These are phyloP conservation scores for Trichoderma hamatum DNA, from an alignment of 2,329 filamentous ascomycete species.

Conservation along the genomic window DNA sequence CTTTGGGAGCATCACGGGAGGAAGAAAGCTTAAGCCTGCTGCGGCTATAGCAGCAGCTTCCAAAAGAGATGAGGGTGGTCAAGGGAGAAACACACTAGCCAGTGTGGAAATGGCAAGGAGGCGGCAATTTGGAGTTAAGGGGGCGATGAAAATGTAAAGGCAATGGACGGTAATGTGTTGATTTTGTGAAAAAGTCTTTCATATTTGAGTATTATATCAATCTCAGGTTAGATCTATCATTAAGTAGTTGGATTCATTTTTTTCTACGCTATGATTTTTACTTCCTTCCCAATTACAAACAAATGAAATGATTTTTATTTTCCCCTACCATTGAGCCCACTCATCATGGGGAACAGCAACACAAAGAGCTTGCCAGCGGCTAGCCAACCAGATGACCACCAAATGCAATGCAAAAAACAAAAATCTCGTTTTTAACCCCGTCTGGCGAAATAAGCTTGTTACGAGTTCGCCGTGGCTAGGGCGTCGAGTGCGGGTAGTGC, in stretches of 20 bases:
- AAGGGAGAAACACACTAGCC: slow-evolving; percentile 29
- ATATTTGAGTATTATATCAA: not conserved
- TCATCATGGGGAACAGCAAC: slow-evolving; percentile 33
- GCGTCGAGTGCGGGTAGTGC: slow-evolving; percentile 4
- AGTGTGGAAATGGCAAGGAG: slow-evolving; percentile 38
- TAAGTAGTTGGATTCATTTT: not conserved
- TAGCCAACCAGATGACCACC: slow-evolving; percentile 41
- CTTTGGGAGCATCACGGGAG: slow-evolving; percentile 50
- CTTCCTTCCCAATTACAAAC: not conserved
- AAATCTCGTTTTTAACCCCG: slow-evolving; percentile 39
- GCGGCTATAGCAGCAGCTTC: slow-evolving; percentile 15
- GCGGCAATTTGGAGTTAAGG: slow-evolving; percentile 32
- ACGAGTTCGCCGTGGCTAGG: slow-evolving; percentile 29
- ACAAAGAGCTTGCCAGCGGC: slow-evolving; percentile 42
- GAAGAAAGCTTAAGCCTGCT: slow-evolving; percentile 37
- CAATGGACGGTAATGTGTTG: not conserved
- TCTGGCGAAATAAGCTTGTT: slow-evolving; percentile 30
- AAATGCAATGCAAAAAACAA: slow-evolving; percentile 42
- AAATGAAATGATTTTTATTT: not conserved
- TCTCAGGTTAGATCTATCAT: not conserved
- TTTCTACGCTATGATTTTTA: not conserved
- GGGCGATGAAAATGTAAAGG: slow-evolving; percentile 31
- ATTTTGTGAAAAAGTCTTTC: not conserved
- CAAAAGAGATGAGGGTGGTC: too few species aligned
- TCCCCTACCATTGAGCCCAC: slow-evolving; percentile 39